Percentiles rank a stretch among this genome's conserved stretches.
phyloP scores from a whole-genome alignment of 129 eudicot genomes.

The Helianthus tuberosus region DNA sequence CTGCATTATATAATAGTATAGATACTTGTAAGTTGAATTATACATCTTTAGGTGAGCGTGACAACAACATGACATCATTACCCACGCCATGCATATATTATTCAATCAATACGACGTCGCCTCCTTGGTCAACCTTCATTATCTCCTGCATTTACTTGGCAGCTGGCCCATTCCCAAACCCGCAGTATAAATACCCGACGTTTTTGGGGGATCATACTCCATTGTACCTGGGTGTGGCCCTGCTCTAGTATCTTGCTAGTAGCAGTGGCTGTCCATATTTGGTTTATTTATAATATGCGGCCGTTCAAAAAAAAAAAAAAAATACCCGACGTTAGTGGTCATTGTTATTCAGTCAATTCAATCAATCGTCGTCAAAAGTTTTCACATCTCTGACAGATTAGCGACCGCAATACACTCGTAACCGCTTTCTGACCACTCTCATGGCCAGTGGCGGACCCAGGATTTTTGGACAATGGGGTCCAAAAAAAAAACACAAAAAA shows the following conservation, averaged over 20 bases:
- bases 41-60: slow-evolving; percentile 35
- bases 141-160: slow-evolving; percentile 15
- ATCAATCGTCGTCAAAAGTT: slow-evolving; percentile 33
- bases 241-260: too few relatives aligned
- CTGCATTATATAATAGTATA: too few relatives aligned
- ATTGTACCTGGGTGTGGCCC: too few relatives aligned
- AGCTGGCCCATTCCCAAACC: slow-evolving; percentile 31
- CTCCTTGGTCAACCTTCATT: not conserved
- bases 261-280: too few relatives aligned
- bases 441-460: too few relatives aligned
- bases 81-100: slow-evolving; percentile 19
- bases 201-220: too few relatives aligned
- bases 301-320: too few relatives aligned
- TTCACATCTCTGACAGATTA: slow-evolving; percentile 12
- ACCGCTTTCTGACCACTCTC: slow-evolving; percentile 8
- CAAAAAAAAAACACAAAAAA: too few relatives aligned
- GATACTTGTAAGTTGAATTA: too few relatives aligned
- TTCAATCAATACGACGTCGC: slow-evolving; percentile 33
- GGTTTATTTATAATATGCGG: too few relatives aligned
- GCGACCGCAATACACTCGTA: slow-evolving; percentile 19
- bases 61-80: slow-evolving; percentile 50
- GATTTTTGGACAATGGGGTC: too few relatives aligned
- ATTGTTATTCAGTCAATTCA: slow-evolving; percentile 35
- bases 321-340: slow-evolving; percentile 37
- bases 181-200: slow-evolving; percentile 33